Conservation (phyloP, 2,329 filamentous ascomycete genomes). For the Trichoderma gracile region DNA sequence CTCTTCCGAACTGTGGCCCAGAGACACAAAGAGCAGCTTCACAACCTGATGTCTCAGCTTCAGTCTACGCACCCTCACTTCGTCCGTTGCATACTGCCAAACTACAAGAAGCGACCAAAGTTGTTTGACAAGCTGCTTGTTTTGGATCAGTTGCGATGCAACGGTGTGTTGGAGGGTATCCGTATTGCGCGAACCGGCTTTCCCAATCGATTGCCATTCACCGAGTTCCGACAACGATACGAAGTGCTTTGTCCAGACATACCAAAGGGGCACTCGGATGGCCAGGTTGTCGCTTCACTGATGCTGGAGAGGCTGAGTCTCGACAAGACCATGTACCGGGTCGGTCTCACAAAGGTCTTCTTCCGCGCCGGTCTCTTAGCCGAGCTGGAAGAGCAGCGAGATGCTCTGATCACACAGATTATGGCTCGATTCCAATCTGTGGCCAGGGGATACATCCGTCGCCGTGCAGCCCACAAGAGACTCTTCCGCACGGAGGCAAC, state of each 20-base stretch:
- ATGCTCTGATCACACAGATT: constrained; percentile 89
- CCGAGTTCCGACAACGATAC: constrained; percentile 93
- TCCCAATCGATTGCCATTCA: constrained; percentile 87
- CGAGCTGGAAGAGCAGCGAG: constrained; percentile 93
- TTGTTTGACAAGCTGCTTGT: constrained; percentile 90
- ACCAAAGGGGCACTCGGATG: constrained; percentile 88
- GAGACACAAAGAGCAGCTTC: constrained; percentile 96
- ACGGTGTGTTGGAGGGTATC: constrained; percentile 98
- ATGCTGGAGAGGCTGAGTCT: constrained; percentile 89
- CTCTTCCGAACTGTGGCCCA: constrained; percentile 96
- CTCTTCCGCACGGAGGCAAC: constrained; percentile 94
- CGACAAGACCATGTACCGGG: constrained; percentile 83
- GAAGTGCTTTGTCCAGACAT: constrained; percentile 89
- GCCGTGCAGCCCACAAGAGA: constrained; percentile 86
- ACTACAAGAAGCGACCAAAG: constrained; percentile 96
- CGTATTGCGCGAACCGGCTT: constrained; percentile 96
- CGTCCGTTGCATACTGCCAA: constrained; percentile 94
- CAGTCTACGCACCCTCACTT: constrained; percentile 98
- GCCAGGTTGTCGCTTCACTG: constrained; percentile 77
- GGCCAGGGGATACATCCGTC: constrained; percentile 84
- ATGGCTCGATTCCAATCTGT: constrained; percentile 92
- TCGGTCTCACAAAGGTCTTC: constrained; percentile 96
- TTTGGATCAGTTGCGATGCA: constrained; percentile 94
- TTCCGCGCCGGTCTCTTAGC: constrained; percentile 95
- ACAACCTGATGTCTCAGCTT: constrained; percentile 90